phyloP scores from a whole-genome alignment of 1,284 basidiomycete genomes.

The Moniliella sp. region DNA sequence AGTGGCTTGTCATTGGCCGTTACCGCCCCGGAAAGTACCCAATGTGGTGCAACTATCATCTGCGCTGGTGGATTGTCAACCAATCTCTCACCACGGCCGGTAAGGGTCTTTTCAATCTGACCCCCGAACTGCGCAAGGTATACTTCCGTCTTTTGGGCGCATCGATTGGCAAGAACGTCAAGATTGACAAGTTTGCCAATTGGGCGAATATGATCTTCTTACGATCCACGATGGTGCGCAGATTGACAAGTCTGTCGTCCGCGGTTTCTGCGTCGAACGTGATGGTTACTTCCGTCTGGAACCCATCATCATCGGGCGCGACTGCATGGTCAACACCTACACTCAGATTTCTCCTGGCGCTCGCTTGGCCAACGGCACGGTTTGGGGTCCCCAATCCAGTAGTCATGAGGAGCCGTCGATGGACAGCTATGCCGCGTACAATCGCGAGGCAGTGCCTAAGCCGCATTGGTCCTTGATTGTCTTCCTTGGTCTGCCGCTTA shows the following conservation, averaged over 20 bases:
- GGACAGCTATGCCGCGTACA: constrained; percentile 31
- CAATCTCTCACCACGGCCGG: constrained; percentile 30
- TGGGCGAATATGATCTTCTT: constrained; percentile 30
- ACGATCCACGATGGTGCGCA: constrained; percentile 31
- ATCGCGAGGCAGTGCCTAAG: constrained; percentile 19
- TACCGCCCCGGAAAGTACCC: constrained; percentile 31
- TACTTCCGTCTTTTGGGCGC: constrained; percentile 32
- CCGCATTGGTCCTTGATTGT: constrained; percentile 21
- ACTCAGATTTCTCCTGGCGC: constrained; percentile 33
- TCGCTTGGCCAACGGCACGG: constrained; percentile 28
- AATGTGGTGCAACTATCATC: constrained; percentile 34
- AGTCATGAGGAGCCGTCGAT: constrained; percentile 31
- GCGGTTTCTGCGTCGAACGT: constrained; percentile 32
- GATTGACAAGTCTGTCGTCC: constrained; percentile 30
- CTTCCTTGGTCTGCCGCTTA: constrained; percentile 24
- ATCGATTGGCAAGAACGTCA: constrained; percentile 28
- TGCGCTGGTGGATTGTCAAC: constrained; percentile 34
- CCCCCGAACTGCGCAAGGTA: constrained; percentile 19
- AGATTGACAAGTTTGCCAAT: constrained; percentile 25
- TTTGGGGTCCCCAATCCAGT: constrained; percentile 31
- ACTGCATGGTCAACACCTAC: constrained; percentile 33
- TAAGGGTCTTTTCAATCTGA: constrained; percentile 28
- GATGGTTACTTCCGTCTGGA: constrained; percentile 32
- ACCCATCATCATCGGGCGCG: constrained; percentile 30
- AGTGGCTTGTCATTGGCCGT: constrained; percentile 31